Evolutionary conservation across 805 yeast species (phyloP), one percentile per base, ranked within the genome.

Genomic region (Yarrowia divulgata): DNA sequence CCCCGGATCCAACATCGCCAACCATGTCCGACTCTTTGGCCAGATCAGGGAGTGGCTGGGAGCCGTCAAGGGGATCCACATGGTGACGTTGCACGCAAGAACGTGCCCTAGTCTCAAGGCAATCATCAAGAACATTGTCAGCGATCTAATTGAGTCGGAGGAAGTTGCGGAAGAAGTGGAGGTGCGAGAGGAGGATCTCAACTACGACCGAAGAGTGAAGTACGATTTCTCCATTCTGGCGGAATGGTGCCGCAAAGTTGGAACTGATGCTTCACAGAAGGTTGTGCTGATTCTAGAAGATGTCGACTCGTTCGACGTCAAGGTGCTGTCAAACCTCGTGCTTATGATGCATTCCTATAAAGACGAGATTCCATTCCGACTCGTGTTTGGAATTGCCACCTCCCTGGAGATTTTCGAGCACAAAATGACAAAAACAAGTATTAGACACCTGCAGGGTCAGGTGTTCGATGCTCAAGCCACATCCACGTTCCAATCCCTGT

Each of bases 211-310:
- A 43, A 72, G 81, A 32, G 70, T 80, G 39, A 72, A 79, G 37
- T 81, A 79, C 64, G 83, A 80, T 57, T 74, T 80, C 35, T 78
- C 76, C 37, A 74, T 79, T 13, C 71, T 80, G 43, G 74, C 68
- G 8, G 79, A 78, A 23, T 79, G 81, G 79, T 72, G 74, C n/a
- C 58, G 69, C 18, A 50, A 64, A 0, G 55, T 63, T 13, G 52
- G 40, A n/a, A 8, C 39, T 0, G 52, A 60, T 14, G 32, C 40
- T 8, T 34, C 52, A 32, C 66, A 18, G 39, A n/a, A 42, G 19
- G 34, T 23, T 32, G 77, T 78, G 10, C 57, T 78, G 1, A 69
- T 77, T 14, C 69, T 80, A 1, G 81, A 81, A 34, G 82, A 81
- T 70, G 77, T 81, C 4, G 82, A 80, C 39, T 75, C 80, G 10